Evolutionary conservation across 169 alveolate genomes (phyloP).

Genomic region (Amoebophrya sp.): DNA sequence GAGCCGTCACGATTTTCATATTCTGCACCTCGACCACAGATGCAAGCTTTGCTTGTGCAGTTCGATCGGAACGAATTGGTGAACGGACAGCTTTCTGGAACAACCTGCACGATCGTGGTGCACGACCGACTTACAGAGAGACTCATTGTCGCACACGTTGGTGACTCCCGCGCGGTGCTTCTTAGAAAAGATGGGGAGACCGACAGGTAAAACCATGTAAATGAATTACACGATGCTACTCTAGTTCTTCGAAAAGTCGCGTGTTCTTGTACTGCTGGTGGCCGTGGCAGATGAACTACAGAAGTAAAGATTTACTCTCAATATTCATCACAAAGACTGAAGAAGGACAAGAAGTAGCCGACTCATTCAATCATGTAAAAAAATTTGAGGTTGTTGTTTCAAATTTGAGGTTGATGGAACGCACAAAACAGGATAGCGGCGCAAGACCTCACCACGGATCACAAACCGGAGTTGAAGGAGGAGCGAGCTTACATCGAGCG

Average conservation of each 20-base stretch:
- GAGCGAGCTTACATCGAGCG: constrained; percentile 4
- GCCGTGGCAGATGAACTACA: constrained; percentile 58
- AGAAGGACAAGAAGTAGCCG: background rate
- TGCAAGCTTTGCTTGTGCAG: background rate
- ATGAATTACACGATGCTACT: too few relatives aligned
- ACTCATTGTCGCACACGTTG: constrained; percentile 66
- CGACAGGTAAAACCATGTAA: too few relatives aligned
- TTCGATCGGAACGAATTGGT: constrained; percentile 30
- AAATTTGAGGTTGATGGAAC: constrained; percentile 24
- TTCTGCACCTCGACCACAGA: too few relatives aligned
- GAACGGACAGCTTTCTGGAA: constrained; percentile 36
- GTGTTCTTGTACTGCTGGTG: constrained; percentile 61
- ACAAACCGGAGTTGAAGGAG: constrained; percentile 34
- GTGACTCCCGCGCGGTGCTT: constrained; percentile 73
- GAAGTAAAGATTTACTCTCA: background rate
- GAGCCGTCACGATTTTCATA: too few relatives aligned
- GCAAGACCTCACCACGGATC: constrained; percentile 34
- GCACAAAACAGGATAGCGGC: constrained; percentile 29
- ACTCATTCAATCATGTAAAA: background rate
- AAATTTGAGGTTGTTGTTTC: background rate
- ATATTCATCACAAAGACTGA: background rate
- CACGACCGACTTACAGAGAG: constrained; percentile 37
- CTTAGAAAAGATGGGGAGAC: constrained; percentile 30
- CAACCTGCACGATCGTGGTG: constrained; percentile 42
- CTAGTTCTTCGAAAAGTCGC: too few relatives aligned